These are phyloP conservation scores for Baudoinia panamericana DNA, from an alignment of 495 filamentous ascomycete species.

Conservation along the genomic window DNA sequence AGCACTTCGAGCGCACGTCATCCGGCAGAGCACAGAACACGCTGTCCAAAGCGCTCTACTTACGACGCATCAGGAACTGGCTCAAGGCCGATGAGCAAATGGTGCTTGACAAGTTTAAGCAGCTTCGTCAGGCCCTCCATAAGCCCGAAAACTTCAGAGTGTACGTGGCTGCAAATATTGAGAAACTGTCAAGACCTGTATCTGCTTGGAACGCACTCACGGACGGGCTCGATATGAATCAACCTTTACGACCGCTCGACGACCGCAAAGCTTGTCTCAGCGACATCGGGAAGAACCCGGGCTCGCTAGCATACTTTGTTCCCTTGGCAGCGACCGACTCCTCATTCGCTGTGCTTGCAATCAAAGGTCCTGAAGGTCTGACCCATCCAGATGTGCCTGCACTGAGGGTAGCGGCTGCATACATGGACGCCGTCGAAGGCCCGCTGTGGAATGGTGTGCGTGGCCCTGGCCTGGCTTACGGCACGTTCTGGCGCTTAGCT, in stretches of 20 bases:
- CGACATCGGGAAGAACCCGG: constrained; percentile 56
- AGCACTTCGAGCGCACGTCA: constrained; percentile 61
- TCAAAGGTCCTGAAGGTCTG: constrained; percentile 59
- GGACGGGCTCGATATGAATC: constrained; percentile 27
- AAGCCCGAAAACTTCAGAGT: constrained; percentile 71
- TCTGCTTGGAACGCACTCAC: constrained; percentile 63
- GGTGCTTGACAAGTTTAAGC: constrained; percentile 61
- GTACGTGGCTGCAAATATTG: constrained; percentile 68
- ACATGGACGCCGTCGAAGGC: constrained; percentile 86
- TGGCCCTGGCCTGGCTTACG: constrained; percentile 85
- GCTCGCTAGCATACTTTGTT: constrained; percentile 61
- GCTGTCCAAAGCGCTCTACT: constrained; percentile 75
- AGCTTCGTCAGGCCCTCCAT: constrained; percentile 60
- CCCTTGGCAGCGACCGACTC: constrained; percentile 88
- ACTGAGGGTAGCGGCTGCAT: constrained; percentile 71
- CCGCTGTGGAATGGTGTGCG: constrained; percentile 87
- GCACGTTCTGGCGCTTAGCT: constrained; percentile 58
- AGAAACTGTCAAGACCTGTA: constrained; percentile 66
- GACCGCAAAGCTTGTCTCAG: constrained; percentile 50
- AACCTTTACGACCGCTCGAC: constrained; percentile 46
- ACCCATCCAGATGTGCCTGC: constrained; percentile 68
- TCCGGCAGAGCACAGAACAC: constrained; percentile 65
- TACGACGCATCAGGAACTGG: constrained; percentile 67
- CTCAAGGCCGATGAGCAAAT: constrained; percentile 57
- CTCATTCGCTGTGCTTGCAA: constrained; percentile 69